Evolutionary conservation across 345 rosid genomes (phyloP).

Genomic region (Eucalyptus erythrocorys): DNA sequence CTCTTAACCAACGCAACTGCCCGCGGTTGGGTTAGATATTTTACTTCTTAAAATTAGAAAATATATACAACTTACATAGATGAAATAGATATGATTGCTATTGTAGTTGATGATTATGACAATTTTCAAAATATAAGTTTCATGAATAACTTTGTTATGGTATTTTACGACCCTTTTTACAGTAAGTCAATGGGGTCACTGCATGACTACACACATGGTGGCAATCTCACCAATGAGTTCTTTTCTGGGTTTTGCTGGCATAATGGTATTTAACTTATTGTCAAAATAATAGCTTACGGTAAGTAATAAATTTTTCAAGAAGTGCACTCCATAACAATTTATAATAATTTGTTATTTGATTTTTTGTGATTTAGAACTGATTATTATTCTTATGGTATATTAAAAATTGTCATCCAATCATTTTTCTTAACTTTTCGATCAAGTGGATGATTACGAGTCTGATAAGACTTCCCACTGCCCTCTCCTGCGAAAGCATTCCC

Average conservation of each 20-base stretch:
- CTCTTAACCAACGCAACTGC: no score
- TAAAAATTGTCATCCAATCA: fast-evolving
- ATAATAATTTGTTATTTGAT: no score
- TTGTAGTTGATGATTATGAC: not conserved
- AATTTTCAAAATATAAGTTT: not conserved
- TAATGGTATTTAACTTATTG: fast-evolving
- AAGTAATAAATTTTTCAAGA: fast-evolving
- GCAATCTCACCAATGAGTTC: not conserved
- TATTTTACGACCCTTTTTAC: not conserved
- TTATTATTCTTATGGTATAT: fast-evolving
- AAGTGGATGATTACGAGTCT: not conserved
- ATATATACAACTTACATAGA: no score
- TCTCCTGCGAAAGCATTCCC: no score
- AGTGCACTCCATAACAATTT: no score
- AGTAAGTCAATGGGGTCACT: not conserved
- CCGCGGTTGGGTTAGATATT: not conserved
- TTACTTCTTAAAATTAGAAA: not conserved
- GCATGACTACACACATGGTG: not conserved
- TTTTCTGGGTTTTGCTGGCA: no score
- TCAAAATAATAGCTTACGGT: fast-evolving
- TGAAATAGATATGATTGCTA: not conserved
- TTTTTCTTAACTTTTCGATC: not conserved
- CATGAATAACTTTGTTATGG: fast-evolving
- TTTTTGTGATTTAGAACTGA: no score
- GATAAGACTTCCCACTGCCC: no score